Percentiles rank a stretch among this genome's conserved stretches.
phyloP scores from a whole-genome alignment of 2,329 filamentous ascomycete genomes.

The Penicillium paneum region DNA sequence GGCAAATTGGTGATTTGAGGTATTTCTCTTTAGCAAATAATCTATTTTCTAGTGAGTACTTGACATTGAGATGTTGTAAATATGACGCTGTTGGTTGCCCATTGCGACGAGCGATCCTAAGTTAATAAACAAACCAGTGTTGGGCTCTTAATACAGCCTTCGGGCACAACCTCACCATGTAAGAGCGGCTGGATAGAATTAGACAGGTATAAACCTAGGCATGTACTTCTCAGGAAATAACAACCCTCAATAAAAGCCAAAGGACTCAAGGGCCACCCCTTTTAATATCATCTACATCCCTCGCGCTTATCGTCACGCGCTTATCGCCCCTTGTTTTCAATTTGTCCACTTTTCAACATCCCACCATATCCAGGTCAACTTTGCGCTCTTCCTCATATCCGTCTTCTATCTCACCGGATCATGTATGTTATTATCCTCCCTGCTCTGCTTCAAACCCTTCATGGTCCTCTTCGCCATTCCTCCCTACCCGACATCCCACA shows the following conservation, averaged over 20 bases:
- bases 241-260: neutral
- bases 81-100: slow-evolving; percentile 19
- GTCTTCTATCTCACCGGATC: neutral
- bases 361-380: slow-evolving; percentile 16
- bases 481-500: neutral
- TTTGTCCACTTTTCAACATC: slow-evolving; percentile 25
- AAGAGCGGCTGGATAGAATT: neutral
- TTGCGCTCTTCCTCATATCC: slow-evolving; percentile 1
- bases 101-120: slow-evolving; percentile 16
- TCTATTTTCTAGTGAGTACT: neutral
- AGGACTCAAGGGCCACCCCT: neutral
- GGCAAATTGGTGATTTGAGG: too few species aligned
- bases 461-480: neutral
- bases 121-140: slow-evolving; percentile 15
- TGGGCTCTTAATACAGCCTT: slow-evolving; percentile 12
- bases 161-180: slow-evolving; percentile 11
- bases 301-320: slow-evolving; percentile 27
- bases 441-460: neutral
- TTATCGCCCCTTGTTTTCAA: slow-evolving; percentile 28
- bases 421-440: neutral
- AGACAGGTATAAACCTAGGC: neutral
- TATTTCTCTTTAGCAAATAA: neutral
- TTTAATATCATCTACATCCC: slow-evolving; percentile 5
- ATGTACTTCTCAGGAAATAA: neutral
- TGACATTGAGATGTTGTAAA: neutral